Base-by-base conservation (phyloP, 169 alveolate species). In the Hepatocystis sp. region DNA sequence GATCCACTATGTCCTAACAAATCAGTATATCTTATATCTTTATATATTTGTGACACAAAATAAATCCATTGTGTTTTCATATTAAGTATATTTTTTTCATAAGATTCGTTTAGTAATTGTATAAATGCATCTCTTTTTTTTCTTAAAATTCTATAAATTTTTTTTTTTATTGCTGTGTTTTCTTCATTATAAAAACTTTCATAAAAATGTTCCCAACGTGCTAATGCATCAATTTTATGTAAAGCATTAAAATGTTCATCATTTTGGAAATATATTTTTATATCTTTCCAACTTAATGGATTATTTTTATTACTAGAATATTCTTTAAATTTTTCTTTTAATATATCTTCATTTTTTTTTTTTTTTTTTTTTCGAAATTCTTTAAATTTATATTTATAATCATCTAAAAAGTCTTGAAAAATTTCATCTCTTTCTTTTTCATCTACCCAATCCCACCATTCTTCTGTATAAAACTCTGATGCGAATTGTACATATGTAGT, bases 361-460 rank as follows among this genome's bases (percentile, higher is more conserved):
- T 91, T 85, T 55, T 65, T 64, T 58, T 67, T 91, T 34, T 90
- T 67, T 76, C 91, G 55, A 10, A 21, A 44, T 42, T 51, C 81
- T 64, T 93, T 91, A 49, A 88, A 67, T 65, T 91, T 85, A 36
- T 44, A 51, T 46, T 91, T 91, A 76, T 68, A 67, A 32, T 88
- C 91, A 39, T 91, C 95, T 55, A 94, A 52, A 61, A 58, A 85
- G 13, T 94, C 97, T 76, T 94, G 97, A 85, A 94, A 94, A 13
- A 90, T 49, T 34, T 71, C 91, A 84, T 94, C 97, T 36, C 95
- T 46, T 30, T 94, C 93, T 42, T 76, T 84, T 67, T 93, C 96
- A 46, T 81, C 93, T 13, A 88, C 61, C 96, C 95, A 94, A 47
- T 58, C 39, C 96, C 96, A 94, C 97, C 97, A 94, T 51, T 93